These are phyloP conservation scores for Asterionellopsis glacialis DNA, from an alignment of 108 stramenopile genomes.

Conservation along the genomic window DNA sequence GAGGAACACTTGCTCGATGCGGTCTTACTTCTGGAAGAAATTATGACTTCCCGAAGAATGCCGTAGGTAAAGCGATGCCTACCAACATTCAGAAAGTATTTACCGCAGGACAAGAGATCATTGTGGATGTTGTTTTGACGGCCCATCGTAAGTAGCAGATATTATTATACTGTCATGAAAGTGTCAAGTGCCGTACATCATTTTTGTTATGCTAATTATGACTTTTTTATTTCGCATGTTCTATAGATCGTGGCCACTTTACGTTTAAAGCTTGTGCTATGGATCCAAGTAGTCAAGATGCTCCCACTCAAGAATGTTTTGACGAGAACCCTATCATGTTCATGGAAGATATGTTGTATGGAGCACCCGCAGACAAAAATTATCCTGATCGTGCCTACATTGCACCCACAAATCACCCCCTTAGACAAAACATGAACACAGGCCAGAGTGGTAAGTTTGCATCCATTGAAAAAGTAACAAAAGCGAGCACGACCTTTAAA, in stretches of 20 bases:
- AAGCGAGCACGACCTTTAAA: no score
- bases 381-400: conserved; percentile 60
- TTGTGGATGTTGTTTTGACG: conserved; percentile 32
- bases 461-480: no score
- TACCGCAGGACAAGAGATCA: conserved; percentile 32
- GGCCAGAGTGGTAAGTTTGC: no score
- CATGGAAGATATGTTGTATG: conserved; percentile 41
- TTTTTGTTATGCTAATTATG: no score
- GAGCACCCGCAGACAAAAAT: conserved; percentile 30
- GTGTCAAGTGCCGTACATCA: no score
- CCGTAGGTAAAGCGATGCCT: conserved; percentile 30
- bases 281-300: conserved; percentile 12
- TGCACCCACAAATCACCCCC: conserved; percentile 21
- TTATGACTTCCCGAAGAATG: conserved; percentile 43
- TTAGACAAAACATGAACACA: no score
- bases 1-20: conserved; percentile 32
- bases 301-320: conserved; percentile 53
- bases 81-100: conserved; percentile 32
- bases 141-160: conserved; percentile 33
- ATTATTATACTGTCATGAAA: no score
- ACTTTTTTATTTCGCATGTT: no score
- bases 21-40: conserved; percentile 23
- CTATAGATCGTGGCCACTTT: conserved; percentile 33
- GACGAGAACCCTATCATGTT: conserved; percentile 41
- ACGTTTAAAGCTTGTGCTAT: conserved; percentile 48